These are phyloP conservation scores for Leccinum fuscescens DNA, from an alignment of 1,284 basidiomycete species.

Conservation along the genomic window DNA sequence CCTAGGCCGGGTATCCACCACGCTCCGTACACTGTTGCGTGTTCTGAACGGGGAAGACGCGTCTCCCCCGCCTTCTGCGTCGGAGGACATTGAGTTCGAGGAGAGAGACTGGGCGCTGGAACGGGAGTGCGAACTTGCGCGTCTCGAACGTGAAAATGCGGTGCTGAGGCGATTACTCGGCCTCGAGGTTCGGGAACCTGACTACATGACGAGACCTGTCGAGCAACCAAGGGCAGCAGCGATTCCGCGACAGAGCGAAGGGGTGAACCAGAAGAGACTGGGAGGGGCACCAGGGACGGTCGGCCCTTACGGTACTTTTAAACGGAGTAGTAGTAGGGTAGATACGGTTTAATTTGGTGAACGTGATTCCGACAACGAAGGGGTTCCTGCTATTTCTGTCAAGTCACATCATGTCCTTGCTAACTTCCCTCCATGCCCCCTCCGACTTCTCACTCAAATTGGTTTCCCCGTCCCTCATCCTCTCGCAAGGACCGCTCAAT, in stretches of 20 bases:
- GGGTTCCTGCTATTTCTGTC: background rate
- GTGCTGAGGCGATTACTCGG: conserved; percentile 72
- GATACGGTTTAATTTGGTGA: background rate
- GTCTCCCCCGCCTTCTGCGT: background rate
- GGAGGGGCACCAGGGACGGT: conserved; percentile 44
- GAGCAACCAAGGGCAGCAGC: conserved; percentile 19
- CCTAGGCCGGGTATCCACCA: conserved; percentile 69
- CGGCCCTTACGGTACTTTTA: conserved; percentile 46
- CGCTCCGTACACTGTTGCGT: conserved; percentile 74
- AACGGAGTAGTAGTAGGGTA: conserved; percentile 28
- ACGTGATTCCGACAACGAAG: background rate
- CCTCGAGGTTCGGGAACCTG: conserved; percentile 31
- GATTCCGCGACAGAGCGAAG: conserved; percentile 20
- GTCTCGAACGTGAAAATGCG: conserved; percentile 84
- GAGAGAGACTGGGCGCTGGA: conserved; percentile 73
- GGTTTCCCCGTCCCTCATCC: conserved; percentile 21
- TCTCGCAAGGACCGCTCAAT: conserved; percentile 17
- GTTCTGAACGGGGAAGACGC: conserved; percentile 72
- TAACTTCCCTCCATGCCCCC: conserved; percentile 11
- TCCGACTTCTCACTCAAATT: conserved; percentile 7
- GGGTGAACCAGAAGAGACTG: conserved; percentile 34
- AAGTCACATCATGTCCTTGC: background rate
- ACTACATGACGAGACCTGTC: background rate
- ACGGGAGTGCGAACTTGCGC: conserved; percentile 81
- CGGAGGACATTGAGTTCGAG: conserved; percentile 20